Percentiles rank a stretch among this genome's conserved stretches.
phyloP scores from a whole-genome alignment of 2,329 filamentous ascomycete species.

The Thermomyces lanuginosus region DNA sequence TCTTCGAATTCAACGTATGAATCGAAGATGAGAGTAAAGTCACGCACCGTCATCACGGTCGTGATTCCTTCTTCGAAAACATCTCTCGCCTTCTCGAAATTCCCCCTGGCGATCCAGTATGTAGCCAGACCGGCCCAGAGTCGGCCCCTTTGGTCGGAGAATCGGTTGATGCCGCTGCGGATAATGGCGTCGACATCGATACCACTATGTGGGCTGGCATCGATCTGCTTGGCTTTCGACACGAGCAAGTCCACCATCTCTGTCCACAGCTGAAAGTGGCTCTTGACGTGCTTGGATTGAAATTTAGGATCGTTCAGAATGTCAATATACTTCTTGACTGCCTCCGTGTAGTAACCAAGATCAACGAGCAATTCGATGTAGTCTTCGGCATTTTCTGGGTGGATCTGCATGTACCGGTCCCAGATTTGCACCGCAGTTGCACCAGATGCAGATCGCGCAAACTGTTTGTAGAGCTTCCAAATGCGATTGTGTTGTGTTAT shows the following conservation, averaged over 20 bases:
- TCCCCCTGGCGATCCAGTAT: slow-evolving; percentile 88
- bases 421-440: slow-evolving; percentile 85
- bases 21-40: slow-evolving; percentile 93
- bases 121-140: slow-evolving; percentile 89
- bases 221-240: slow-evolving; percentile 70
- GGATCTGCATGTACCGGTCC: slow-evolving; percentile 91
- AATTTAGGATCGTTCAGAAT: slow-evolving; percentile 84
- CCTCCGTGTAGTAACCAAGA: slow-evolving; percentile 73
- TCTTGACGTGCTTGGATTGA: slow-evolving; percentile 82
- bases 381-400: slow-evolving; percentile 87
- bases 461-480: slow-evolving; percentile 80
- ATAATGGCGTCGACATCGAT: slow-evolving; percentile 89
- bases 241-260: slow-evolving; percentile 95
- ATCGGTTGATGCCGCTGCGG: slow-evolving; percentile 74
- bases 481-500: slow-evolving; percentile 91
- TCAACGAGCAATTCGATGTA: slow-evolving; percentile 80
- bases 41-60: slow-evolving; percentile 95
- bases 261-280: slow-evolving; percentile 90
- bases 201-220: slow-evolving; percentile 62
- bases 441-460: slow-evolving; percentile 79
- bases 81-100: slow-evolving; percentile 83
- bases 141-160: slow-evolving; percentile 85
- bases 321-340: slow-evolving; percentile 77
- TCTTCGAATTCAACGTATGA: slow-evolving; percentile 95
- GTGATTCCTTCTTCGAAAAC: slow-evolving; percentile 92